Evolutionary conservation across 177 flowering plant genomes (phyloP).

Genomic region (Tripterygium wilfordii): DNA sequence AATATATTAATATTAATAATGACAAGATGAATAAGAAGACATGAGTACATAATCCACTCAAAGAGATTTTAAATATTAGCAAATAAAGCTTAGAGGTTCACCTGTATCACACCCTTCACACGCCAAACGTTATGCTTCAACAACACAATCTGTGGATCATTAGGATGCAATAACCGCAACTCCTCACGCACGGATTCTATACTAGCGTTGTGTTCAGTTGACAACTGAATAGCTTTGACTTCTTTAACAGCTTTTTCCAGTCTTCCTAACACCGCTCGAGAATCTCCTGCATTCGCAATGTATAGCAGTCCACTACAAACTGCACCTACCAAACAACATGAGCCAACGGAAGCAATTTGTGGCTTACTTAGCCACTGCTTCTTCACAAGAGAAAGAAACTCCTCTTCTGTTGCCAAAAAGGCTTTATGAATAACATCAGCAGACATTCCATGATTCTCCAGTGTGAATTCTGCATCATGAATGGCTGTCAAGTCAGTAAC

Average conservation of each 20-base stretch:
- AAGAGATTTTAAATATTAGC: no score
- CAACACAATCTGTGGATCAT: constrained; percentile 80
- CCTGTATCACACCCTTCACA: constrained; percentile 90
- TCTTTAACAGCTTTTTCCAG: constrained; percentile 36
- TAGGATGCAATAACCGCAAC: constrained; percentile 63
- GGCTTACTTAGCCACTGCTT: constrained; percentile 66
- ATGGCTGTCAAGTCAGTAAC: constrained; percentile 25
- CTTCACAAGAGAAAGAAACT: constrained; percentile 61
- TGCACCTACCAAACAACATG: constrained; percentile 90
- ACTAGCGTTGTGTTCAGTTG: constrained; percentile 85
- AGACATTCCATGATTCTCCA: constrained; percentile 70
- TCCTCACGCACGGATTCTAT: constrained; percentile 78
- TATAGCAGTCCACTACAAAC: constrained; percentile 65
- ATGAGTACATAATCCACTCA: no score
- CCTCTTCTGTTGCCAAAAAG: constrained; percentile 77
- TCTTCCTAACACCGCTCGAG: constrained; percentile 81
- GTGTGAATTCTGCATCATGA: constrained; percentile 52
- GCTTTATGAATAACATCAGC: constrained; percentile 68
- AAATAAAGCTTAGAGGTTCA: constrained; percentile 14
- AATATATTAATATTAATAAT: no score
- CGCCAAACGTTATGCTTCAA: constrained; percentile 81
- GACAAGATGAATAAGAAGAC: no score
- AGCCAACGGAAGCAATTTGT: constrained; percentile 81
- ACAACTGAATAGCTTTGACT: constrained; percentile 65
- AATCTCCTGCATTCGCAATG: constrained; percentile 90